Base-by-base conservation (phyloP, 2,329 filamentous ascomycete genomes). In the Claviceps paspali region DNA sequence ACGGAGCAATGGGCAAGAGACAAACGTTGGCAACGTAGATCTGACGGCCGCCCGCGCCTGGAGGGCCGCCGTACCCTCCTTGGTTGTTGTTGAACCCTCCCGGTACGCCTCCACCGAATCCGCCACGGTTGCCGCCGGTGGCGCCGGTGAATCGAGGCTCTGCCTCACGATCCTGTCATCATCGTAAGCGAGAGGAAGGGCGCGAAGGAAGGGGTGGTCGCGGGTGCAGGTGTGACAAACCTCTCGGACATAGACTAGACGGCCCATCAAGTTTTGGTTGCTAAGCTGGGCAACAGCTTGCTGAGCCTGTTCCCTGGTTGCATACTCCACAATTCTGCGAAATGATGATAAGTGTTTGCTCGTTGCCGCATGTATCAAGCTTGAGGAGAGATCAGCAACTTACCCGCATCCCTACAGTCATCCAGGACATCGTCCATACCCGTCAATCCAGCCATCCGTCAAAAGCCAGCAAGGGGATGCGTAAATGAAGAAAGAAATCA, bases 331-430 rank as follows among this genome's bases (percentile, higher is more conserved):
- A 84, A 98, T 98, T 71, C 86, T 94, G 30, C 9, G 18, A 19
- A 15, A 22, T 15, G 10, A 28, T 11, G 6, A 23, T 41, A 18
- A 37, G 35, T 26, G 15, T 21, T 35, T 27, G 18, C 10, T 31
- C 23, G 9, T n/a, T 17, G 24, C 21, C 8, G 11, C 12, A 6
- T 17, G 24, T 11, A 15, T 33, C 15, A 11, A 17, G 23, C 11
- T 8, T 6, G 6, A 15, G 14, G 8, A n/a, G 6, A 21, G 6
- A n/a, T 22, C 10, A 27, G 21, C 24, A 29, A 76, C 86, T 79
- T 79, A 94, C 86, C 91, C 91, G 88, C 88, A 98, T 86, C 91
- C 88, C 88, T 96, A 94, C 81, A 92, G 73, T 70, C 68, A 74
- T 75, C 80, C 72, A 76, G 79, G 79, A 83, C 79, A 83, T 54